Evolutionary conservation across 2,329 filamentous ascomycete genomes (phyloP).

Genomic region (Parascedosporium putredinis): DNA sequence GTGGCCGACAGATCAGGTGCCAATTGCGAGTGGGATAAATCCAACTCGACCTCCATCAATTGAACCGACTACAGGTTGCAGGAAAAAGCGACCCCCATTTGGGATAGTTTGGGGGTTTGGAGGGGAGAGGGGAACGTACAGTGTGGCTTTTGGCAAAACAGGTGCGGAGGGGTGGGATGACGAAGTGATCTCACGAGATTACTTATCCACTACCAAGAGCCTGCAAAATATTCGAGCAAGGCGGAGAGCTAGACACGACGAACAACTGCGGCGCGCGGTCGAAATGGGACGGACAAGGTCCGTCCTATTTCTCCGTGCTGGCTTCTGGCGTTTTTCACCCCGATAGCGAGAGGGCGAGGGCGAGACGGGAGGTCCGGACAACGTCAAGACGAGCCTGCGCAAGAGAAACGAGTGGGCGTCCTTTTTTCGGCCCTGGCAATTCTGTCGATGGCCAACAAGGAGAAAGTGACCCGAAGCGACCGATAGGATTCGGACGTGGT

Average conservation of each 20-base stretch:
- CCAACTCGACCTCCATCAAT: no score
- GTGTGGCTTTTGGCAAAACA: conserved; percentile 1
- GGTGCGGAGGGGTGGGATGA: background rate
- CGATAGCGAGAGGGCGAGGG: conserved; percentile 2
- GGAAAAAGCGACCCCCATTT: background rate
- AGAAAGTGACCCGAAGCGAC: no score
- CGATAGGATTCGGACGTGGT: background rate
- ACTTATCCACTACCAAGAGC: background rate
- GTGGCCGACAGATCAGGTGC: no score
- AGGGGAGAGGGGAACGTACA: background rate
- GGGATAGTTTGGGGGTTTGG: no score
- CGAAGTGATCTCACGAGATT: background rate
- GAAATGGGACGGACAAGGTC: conserved; percentile 9
- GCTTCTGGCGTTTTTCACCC: background rate
- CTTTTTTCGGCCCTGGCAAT: no score
- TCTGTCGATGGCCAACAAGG: no score
- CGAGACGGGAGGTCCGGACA: background rate
- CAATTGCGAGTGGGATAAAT: no score
- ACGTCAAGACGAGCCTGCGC: no score
- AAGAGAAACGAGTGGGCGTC: no score
- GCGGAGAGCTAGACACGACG: no score
- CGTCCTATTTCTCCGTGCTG: conserved; percentile 8
- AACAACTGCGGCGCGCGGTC: conserved; percentile 7
- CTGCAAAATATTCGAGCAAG: no score
- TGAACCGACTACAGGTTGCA: no score